Evolutionary conservation across 169 alveolate genomes (phyloP).

Genomic region (Perkinsus olseni): DNA sequence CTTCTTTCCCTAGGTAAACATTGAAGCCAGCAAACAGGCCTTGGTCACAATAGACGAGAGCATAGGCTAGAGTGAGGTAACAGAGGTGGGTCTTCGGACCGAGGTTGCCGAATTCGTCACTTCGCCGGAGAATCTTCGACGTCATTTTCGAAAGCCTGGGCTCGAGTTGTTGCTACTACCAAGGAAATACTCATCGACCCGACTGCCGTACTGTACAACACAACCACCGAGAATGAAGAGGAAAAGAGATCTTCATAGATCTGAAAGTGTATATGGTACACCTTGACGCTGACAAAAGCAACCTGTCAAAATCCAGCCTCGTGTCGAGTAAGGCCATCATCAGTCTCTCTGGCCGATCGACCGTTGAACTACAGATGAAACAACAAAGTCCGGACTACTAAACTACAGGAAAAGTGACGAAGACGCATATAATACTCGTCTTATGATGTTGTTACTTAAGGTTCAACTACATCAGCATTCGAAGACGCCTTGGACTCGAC

Average conservation of each 20-base stretch:
- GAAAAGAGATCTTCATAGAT: background rate
- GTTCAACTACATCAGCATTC: no score
- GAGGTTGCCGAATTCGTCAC: background rate
- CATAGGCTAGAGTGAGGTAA: background rate
- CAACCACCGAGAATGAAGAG: background rate
- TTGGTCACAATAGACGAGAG: background rate
- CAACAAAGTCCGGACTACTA: no score
- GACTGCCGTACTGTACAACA: background rate
- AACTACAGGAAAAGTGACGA: no score
- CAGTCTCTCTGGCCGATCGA: no score
- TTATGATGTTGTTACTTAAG: no score
- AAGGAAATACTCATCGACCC: no score
- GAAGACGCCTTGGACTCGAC: no score
- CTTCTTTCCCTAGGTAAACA: background rate
- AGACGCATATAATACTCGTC: no score
- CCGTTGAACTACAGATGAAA: no score
- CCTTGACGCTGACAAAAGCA: background rate
- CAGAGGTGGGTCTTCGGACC: background rate
- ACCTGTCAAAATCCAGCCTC: background rate
- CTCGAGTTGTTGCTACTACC: background rate
- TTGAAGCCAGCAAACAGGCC: background rate
- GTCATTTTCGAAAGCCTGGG: background rate
- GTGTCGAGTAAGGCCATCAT: background rate
- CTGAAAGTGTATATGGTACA: background rate
- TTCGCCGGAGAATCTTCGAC: background rate